Evolutionary conservation across 2,329 filamentous ascomycete species (phyloP).

Genomic region (Chlorencoelia australis): DNA sequence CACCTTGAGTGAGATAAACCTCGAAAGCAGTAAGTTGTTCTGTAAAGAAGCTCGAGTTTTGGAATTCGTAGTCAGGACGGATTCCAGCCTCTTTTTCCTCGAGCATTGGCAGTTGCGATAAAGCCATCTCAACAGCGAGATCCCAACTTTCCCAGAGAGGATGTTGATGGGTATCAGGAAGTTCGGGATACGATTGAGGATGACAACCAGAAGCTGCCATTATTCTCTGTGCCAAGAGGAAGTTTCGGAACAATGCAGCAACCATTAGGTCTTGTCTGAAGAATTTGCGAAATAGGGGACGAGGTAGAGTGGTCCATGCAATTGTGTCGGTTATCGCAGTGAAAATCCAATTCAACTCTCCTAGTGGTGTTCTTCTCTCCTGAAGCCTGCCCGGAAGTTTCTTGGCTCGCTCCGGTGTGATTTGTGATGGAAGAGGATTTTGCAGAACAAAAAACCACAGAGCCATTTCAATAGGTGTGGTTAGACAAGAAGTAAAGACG

Average conservation of each 20-base stretch:
- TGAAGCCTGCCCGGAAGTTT: slow-evolving; percentile 86
- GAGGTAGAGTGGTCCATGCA: slow-evolving; percentile 89
- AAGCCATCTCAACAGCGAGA: slow-evolving; percentile 86
- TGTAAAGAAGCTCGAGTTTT: slow-evolving; percentile 91
- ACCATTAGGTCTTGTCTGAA: slow-evolving; percentile 98
- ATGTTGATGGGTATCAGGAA: slow-evolving; percentile 93
- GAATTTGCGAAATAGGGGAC: slow-evolving; percentile 88
- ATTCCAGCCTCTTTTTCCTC: slow-evolving; percentile 65
- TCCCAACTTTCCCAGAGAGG: slow-evolving; percentile 98
- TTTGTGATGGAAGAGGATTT: slow-evolving; percentile 52
- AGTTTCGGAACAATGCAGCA: slow-evolving; percentile 93
- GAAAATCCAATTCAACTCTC: slow-evolving; percentile 98
- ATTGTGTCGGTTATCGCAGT: slow-evolving; percentile 98
- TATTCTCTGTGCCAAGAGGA: slow-evolving; percentile 84
- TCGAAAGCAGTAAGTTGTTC: slow-evolving; percentile 97
- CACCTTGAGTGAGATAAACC: slow-evolving; percentile 79
- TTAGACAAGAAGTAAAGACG: slow-evolving; percentile 90
- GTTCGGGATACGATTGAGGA: slow-evolving; percentile 78
- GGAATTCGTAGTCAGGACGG: slow-evolving; percentile 68
- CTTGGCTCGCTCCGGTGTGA: slow-evolving; percentile 74
- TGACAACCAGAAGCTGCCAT: slow-evolving; percentile 97
- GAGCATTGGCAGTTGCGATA: slow-evolving; percentile 78
- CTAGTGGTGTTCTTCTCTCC: slow-evolving; percentile 84
- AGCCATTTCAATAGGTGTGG: slow-evolving; percentile 95
- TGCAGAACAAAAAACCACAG: slow-evolving; percentile 93